Evolutionary conservation across 2,329 filamentous ascomycete genomes (phyloP).

Genomic region (Penicillium sp.): DNA sequence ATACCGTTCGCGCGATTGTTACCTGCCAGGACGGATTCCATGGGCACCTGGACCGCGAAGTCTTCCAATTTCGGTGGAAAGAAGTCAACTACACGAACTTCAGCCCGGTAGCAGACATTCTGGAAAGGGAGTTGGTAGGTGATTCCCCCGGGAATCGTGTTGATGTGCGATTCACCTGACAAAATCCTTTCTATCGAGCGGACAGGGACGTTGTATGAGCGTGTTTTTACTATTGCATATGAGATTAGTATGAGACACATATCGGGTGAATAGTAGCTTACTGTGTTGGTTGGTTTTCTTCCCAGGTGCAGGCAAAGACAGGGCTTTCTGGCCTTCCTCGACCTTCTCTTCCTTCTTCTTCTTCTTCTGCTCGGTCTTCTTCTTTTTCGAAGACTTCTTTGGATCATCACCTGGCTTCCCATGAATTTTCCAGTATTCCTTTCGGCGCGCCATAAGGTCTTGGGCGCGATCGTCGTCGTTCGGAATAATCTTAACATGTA

Average conservation of each 20-base stretch:
- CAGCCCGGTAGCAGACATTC: slow-evolving; percentile 69
- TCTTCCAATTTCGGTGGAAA: slow-evolving; percentile 69
- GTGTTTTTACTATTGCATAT: slow-evolving; percentile 48
- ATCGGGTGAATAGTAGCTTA: slow-evolving; percentile 30
- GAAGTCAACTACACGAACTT: slow-evolving; percentile 81
- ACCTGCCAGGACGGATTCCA: slow-evolving; percentile 48
- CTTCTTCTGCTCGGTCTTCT: slow-evolving; percentile 31
- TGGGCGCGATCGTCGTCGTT: slow-evolving; percentile 51
- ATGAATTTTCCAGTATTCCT: slow-evolving; percentile 62
- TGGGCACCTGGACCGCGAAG: slow-evolving; percentile 61
- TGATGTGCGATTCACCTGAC: slow-evolving; percentile 49
- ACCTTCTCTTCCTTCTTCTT: slow-evolving; percentile 30
- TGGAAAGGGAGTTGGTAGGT: slow-evolving; percentile 66
- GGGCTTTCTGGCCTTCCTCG: slow-evolving; percentile 34
- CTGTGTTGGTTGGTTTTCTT: slow-evolving; percentile 45
- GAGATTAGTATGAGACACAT: background rate
- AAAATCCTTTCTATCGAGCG: slow-evolving; percentile 53
- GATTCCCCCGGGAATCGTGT: slow-evolving; percentile 49
- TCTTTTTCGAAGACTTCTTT: slow-evolving; percentile 39
- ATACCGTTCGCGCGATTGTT: slow-evolving; percentile 33
- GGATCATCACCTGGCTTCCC: slow-evolving; percentile 44
- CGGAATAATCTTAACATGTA: slow-evolving; percentile 62
- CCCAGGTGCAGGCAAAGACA: slow-evolving; percentile 25
- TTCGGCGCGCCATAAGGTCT: slow-evolving; percentile 64
- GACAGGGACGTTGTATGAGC: slow-evolving; percentile 44